Evolutionary conservation across 2,329 filamentous ascomycete species (phyloP).

Genomic region (Hypocreales sp.): DNA sequence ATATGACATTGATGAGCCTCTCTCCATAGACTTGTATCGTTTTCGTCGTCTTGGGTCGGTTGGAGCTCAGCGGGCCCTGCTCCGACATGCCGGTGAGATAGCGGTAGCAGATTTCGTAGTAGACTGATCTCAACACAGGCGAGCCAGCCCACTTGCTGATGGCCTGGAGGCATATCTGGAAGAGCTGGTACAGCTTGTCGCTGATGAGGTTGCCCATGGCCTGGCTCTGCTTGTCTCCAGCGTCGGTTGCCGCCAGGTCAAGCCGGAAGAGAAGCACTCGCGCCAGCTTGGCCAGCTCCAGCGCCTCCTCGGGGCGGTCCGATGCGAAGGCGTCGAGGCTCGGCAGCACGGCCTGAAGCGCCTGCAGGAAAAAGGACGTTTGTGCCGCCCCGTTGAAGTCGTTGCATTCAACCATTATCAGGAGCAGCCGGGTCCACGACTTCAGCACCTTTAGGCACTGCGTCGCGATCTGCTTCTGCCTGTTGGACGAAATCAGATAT

Average conservation of each 20-base stretch:
- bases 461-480: conserved; percentile 38
- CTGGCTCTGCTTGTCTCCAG: conserved; percentile 25
- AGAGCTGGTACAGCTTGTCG: conserved; percentile 82
- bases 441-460: conserved; percentile 53
- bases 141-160: conserved; percentile 60
- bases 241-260: conserved; percentile 32
- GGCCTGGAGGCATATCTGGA: conserved; percentile 71
- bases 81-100: conserved; percentile 60
- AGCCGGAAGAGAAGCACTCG: conserved; percentile 58
- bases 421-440: conserved; percentile 72
- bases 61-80: conserved; percentile 29
- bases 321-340: conserved; percentile 67
- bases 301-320: conserved; percentile 52
- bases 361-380: conserved; percentile 69
- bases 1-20: conserved; percentile 69
- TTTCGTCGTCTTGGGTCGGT: conserved; percentile 51
- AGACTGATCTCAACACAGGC: conserved; percentile 60
- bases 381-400: conserved; percentile 60
- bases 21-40: conserved; percentile 55
- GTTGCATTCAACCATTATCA: conserved; percentile 69
- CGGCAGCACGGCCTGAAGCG: conserved; percentile 74
- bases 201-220: conserved; percentile 58
- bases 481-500: conserved; percentile 48
- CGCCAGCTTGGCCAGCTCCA: conserved; percentile 64
- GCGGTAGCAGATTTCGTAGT: conserved; percentile 84